Evolutionary conservation across 2,329 filamentous ascomycete species (phyloP), one percentile per base, ranked within the genome.

Genomic region (Boeremia lycopersici): DNA sequence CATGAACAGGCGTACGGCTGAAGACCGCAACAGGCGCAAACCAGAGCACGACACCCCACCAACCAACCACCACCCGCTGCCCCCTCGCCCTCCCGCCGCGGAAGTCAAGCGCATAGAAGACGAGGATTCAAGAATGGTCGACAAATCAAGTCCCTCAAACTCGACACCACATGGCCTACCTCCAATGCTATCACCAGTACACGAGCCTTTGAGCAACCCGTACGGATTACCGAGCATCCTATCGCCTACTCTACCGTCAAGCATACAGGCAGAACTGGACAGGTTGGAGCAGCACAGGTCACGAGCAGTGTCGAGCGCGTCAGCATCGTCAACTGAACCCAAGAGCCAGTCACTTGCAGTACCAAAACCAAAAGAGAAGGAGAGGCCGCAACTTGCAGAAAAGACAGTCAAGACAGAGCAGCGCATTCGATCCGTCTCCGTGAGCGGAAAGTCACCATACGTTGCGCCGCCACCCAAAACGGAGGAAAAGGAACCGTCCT

Each of bases 191-290:
- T 74, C 75, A 12, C 71, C 75, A 6, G 59, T 81, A 71, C 65
- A 67, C 25, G 77, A 78, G 23, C 76, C 77, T 38, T 70, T 80
- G 17, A 72, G 70, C 29, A 73, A 74, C 48, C 64, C 69, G 3
- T 65, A 75, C 25, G 76, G 69, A 49, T 69, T 85, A 15, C 84
- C 84, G 10, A 76, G 78, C 9, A 76, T 85, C 31, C 71, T 86
- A n/a, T 86, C 84, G 4, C 83, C 84, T 3, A 84, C 82, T 12
- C 74, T 86, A 4, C 84, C 84, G 6, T 76, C 81, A 2, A 81
- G 80, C 48, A 78, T 86, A 39, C 80, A 83, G 61, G 81, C 78
- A 52, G 80, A 84, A 50, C 68, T 86, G 25, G 77, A 77, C 53
- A 74, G 78, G 31, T 63, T 76, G 26, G 75, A 77, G 35, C 72